phyloP scores from a whole-genome alignment of 2,329 filamentous ascomycete genomes.

The Alternaria burnsii region DNA sequence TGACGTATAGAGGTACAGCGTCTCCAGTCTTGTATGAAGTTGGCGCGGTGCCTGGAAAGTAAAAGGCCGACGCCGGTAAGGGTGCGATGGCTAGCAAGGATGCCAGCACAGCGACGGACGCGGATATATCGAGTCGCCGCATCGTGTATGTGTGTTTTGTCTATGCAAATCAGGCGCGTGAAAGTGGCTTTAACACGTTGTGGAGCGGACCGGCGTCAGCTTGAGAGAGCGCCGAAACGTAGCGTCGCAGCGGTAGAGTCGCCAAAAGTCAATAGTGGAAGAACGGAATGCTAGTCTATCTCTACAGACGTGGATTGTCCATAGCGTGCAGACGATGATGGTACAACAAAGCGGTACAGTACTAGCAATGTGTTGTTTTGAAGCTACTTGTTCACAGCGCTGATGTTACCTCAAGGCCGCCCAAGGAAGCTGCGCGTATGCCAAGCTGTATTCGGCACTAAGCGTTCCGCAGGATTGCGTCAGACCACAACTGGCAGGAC shows the following conservation, averaged over 20 bases:
- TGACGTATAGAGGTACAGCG: conserved; percentile 86
- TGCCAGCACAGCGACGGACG: conserved; percentile 43
- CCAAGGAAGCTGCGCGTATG: conserved; percentile 31
- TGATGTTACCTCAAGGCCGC: conserved; percentile 23
- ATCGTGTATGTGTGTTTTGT: conserved; percentile 28
- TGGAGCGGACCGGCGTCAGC: conserved; percentile 21
- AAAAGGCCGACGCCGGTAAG: conserved; percentile 72
- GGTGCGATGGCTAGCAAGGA: conserved; percentile 50
- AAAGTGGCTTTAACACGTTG: conserved; percentile 12
- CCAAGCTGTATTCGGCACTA: conserved; percentile 20
- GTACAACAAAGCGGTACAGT: conserved; percentile 8
- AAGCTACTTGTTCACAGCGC: conserved; percentile 39
- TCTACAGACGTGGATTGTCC: conserved; percentile 5
- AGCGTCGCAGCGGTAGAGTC: conserved; percentile 16
- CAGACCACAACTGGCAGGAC: background rate
- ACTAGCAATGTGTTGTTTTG: conserved; percentile 31
- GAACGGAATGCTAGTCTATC: background rate
- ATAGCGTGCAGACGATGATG: conserved; percentile 1
- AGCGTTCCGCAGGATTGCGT: conserved; percentile 12
- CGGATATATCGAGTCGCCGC: conserved; percentile 39
- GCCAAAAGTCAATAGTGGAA: conserved; percentile 8
- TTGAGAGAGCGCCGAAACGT: conserved; percentile 21
- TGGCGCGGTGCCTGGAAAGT: conserved; percentile 93
- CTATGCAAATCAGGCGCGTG: conserved; percentile 7
- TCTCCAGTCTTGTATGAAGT: conserved; percentile 87